Conservation (phyloP, 2,329 filamentous ascomycete species). For the Sordariomycetes sp. region DNA sequence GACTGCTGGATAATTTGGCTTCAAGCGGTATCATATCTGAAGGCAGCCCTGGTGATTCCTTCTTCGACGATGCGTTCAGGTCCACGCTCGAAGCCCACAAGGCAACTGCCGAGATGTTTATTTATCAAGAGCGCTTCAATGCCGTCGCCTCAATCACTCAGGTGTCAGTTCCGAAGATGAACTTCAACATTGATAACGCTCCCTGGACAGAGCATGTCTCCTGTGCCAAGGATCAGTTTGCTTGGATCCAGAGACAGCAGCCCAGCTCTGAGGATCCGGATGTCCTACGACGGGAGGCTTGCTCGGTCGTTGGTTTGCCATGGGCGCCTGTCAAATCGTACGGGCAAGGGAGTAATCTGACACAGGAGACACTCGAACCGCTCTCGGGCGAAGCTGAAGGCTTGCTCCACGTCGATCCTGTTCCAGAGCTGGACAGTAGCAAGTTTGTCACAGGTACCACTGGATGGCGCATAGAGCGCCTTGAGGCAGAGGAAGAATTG, state of each 20-base stretch:
- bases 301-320: too few relatives aligned
- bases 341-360: background rate
- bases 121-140: constrained; percentile 2
- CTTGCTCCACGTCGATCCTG: background rate
- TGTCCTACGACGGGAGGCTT: too few relatives aligned
- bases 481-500: too few relatives aligned
- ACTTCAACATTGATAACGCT: background rate
- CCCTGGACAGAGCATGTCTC: background rate
- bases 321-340: constrained; percentile 1
- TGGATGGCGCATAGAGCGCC: too few relatives aligned
- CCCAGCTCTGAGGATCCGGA: background rate
- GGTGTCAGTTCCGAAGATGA: constrained; percentile 1
- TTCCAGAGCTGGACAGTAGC: too few relatives aligned
- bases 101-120: background rate
- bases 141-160: background rate
- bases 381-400: background rate
- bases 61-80: constrained; percentile 2
- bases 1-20: too few relatives aligned
- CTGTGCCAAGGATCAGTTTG: background rate
- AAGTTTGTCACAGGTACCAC: too few relatives aligned
- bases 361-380: background rate
- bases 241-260: background rate
- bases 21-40: too few relatives aligned
- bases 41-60: background rate
- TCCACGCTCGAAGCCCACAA: background rate